Evolutionary conservation across 768 basidiomycete genomes (phyloP).

Genomic region (Lanmaoa pseudosensibilis): DNA sequence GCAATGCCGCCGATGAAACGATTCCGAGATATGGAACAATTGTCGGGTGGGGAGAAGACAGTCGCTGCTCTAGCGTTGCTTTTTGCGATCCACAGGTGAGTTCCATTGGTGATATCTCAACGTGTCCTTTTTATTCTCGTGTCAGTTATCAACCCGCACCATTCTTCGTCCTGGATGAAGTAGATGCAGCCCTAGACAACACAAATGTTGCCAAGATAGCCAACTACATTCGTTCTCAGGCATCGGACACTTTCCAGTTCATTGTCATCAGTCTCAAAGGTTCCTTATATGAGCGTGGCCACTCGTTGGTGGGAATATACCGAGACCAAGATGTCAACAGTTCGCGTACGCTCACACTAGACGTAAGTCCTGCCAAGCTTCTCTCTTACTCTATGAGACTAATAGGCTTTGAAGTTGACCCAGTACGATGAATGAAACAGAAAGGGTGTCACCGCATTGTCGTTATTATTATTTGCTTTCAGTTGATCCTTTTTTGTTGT

Average conservation of each 20-base stretch:
- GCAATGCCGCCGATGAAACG: conserved; percentile 99
- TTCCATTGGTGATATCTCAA: background rate
- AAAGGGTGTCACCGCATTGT: conserved; percentile 2
- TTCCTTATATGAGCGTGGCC: conserved; percentile 85
- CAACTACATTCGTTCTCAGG: conserved; percentile 84
- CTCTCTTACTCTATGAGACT: conserved; percentile 1
- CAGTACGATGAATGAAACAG: conserved; percentile 28
- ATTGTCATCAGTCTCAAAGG: conserved; percentile 97
- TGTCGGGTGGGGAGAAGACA: conserved; percentile 98
- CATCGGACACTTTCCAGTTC: conserved; percentile 88
- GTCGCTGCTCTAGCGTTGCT: conserved; percentile 95
- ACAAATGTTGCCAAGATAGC: conserved; percentile 98
- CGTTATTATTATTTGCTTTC: conserved; percentile 28
- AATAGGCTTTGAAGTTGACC: conserved; percentile 22
- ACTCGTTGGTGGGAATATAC: conserved; percentile 91
- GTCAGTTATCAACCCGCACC: conserved; percentile 91
- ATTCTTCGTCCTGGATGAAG: conserved; percentile 98
- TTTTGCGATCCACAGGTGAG: conserved; percentile 93
- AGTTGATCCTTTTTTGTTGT: conserved; percentile 6
- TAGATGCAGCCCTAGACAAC: conserved; percentile 96
- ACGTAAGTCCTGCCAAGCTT: conserved; percentile 50
- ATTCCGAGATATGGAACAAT: conserved; percentile 98
- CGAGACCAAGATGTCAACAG: conserved; percentile 93
- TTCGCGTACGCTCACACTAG: conserved; percentile 86
- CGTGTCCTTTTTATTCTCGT: background rate